Percentiles rank a stretch among this genome's conserved stretches.
These are phyloP conservation scores for Fonsecaea erecta DNA, from an alignment of 2,329 filamentous ascomycete species.

Conservation along the genomic window DNA sequence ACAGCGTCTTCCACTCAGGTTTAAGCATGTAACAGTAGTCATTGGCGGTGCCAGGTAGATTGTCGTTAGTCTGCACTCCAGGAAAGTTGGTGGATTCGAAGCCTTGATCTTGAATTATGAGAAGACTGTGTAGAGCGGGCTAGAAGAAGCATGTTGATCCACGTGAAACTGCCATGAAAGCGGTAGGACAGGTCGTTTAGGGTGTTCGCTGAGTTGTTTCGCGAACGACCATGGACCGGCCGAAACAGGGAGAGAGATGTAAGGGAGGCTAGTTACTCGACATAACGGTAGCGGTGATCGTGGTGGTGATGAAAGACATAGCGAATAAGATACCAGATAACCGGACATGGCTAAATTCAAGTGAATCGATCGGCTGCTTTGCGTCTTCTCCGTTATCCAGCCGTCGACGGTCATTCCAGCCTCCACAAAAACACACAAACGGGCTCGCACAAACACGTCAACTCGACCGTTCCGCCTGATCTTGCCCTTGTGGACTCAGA, in stretches of 20 bases:
- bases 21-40: not conserved
- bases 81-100: not conserved
- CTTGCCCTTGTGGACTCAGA: constrained; percentile 10
- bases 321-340: not conserved
- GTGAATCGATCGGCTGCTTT: not conserved
- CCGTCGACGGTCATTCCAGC: not conserved
- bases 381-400: not conserved
- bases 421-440: constrained; percentile 2
- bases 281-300: constrained; percentile 1
- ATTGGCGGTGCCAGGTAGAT: not conserved
- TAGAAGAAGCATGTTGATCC: not conserved
- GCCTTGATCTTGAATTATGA: not conserved
- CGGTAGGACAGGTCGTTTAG: not conserved
- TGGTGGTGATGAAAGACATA: not conserved
- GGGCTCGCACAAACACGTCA: constrained; percentile 24
- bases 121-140: not conserved
- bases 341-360: not conserved
- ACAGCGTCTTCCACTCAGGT: not conserved
- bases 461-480: constrained; percentile 5
- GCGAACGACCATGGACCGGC: not conserved
- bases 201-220: not conserved
- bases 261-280: not conserved
- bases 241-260: not conserved
- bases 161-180: not conserved
- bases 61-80: not conserved